Evolutionary conservation across 495 filamentous ascomycete species (phyloP).

Genomic region (Xylaria telfairii): DNA sequence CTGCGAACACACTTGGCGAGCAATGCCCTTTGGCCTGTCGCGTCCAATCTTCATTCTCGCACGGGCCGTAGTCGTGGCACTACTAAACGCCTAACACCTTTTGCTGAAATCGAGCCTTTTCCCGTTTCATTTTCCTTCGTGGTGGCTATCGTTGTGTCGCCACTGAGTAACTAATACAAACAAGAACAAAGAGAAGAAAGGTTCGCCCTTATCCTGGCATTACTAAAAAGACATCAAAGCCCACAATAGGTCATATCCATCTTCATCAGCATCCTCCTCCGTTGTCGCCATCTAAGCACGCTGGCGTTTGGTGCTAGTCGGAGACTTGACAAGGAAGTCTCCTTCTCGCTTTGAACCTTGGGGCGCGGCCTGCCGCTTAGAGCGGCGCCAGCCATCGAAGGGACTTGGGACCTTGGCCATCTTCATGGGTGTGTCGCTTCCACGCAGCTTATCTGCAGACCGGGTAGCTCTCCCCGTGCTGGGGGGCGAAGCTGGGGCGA

Average conservation of each 20-base stretch:
- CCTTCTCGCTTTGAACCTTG: conserved; percentile 54
- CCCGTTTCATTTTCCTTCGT: neutral
- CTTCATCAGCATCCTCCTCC: conserved; percentile 14
- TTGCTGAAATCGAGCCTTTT: conserved; percentile 13
- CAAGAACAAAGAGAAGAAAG: conserved; percentile 23
- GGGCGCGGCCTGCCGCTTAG: conserved; percentile 53
- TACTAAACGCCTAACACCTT: conserved; percentile 23
- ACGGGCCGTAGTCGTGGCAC: neutral
- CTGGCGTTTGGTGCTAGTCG: conserved; percentile 43
- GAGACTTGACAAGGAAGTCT: conserved; percentile 41
- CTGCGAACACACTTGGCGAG: conserved; percentile 1
- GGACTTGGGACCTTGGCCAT: conserved; percentile 58
- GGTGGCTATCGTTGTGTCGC: neutral
- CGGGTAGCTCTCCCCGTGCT: conserved; percentile 60
- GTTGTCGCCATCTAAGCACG: conserved; percentile 39
- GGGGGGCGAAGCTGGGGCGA: conserved; percentile 62
- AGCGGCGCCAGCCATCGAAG: conserved; percentile 69
- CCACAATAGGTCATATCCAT: conserved; percentile 2
- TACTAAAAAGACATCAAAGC: conserved; percentile 4
- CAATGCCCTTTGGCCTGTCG: neutral
- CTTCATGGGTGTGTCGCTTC: conserved; percentile 39
- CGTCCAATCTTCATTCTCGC: conserved; percentile 19
- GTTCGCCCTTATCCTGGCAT: neutral
- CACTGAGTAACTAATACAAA: conserved; percentile 24
- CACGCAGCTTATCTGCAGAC: conserved; percentile 41